Conservation (phyloP, 1,139 yeast species). For the Meyerozyma smithsonii region DNA sequence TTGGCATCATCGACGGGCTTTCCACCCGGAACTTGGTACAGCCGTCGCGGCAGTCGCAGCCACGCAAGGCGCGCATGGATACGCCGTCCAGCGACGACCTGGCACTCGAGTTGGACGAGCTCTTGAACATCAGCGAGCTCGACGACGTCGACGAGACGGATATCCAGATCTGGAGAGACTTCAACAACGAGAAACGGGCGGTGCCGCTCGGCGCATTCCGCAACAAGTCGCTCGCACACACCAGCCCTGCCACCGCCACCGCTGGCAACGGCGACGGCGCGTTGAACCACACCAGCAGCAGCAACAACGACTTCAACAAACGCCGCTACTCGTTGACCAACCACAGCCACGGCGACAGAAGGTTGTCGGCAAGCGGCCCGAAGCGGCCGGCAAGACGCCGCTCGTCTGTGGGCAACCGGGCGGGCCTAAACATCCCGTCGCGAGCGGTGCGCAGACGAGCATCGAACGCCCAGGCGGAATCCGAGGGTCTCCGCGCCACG, state of each 20-base stretch:
- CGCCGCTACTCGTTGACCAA: conserved; percentile 14
- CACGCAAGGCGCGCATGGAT: conserved; percentile 7
- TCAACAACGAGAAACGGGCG: conserved; percentile 46
- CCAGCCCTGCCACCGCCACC: conserved; percentile 5
- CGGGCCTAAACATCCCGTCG: conserved; percentile 16
- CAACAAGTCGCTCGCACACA: conserved; percentile 57
- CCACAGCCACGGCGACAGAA: conserved; percentile 9
- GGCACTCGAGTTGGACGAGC: conserved; percentile 77
- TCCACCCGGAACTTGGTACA: conserved; percentile 68
- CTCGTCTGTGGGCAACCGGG: conserved; percentile 6
- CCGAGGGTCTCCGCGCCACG: conserved; percentile 68
- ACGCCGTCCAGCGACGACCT: conserved; percentile 34
- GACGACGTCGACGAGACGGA: conserved; percentile 71
- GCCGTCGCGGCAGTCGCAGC: conserved; percentile 8
- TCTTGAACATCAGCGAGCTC: conserved; percentile 80
- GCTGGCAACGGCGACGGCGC: conserved; percentile 15
- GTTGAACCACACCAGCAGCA: conserved; percentile 20
- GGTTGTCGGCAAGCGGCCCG: conserved; percentile 9
- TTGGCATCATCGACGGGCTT: conserved; percentile 90
- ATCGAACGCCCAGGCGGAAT: conserved; percentile 67
- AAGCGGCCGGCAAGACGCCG: conserved; percentile 3
- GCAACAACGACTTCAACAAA: conserved; percentile 17
- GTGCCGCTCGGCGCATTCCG: conserved; percentile 89
- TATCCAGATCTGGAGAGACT: conserved; percentile 48
- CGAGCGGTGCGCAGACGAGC: conserved; percentile 47